These are phyloP conservation scores for Neocatenulostroma microsporum DNA, from an alignment of 2,329 filamentous ascomycete species.

Conservation along the genomic window DNA sequence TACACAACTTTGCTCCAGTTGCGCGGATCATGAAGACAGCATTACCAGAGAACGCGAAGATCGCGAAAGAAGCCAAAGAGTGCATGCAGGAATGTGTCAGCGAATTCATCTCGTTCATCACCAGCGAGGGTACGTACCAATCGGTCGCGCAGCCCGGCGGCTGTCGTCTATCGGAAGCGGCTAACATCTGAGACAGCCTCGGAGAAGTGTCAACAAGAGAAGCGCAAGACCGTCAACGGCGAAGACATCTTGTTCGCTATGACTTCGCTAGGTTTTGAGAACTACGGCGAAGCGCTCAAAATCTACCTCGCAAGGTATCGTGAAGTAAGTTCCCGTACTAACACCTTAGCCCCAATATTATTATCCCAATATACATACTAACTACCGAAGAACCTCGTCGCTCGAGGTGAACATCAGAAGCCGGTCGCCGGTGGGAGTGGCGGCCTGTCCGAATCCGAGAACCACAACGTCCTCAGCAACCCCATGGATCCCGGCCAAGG, in stretches of 20 bases:
- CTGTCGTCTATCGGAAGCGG: constrained; percentile 7
- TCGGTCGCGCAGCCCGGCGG: constrained; percentile 11
- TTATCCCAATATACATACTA: constrained; percentile 16
- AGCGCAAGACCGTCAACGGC: constrained; percentile 97
- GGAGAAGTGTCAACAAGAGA: constrained; percentile 98
- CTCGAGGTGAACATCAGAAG: constrained; percentile 59
- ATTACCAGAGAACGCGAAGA: constrained; percentile 95
- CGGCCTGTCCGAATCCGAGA: constrained; percentile 29
- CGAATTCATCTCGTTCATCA: constrained; percentile 99
- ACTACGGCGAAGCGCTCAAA: constrained; percentile 95
- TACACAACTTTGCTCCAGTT: constrained; percentile 89
- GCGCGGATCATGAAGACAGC: constrained; percentile 99
- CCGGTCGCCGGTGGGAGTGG: constrained; percentile 35
- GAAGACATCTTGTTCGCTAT: constrained; percentile 98
- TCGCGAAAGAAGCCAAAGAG: constrained; percentile 92
- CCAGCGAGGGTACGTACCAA: constrained; percentile 75
- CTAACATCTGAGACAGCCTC: constrained; percentile 56
- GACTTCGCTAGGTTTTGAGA: constrained; percentile 97
- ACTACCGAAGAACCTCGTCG: constrained; percentile 63
- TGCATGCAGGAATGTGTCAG: constrained; percentile 99
- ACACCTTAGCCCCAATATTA: not conserved
- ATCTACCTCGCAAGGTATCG: constrained; percentile 97
- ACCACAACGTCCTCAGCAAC: constrained; percentile 37
- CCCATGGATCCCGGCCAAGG: constrained; percentile 38
- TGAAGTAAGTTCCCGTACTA: constrained; percentile 61